Conservation (phyloP, 2,329 filamentous ascomycete species). For the Aspergillus candidus region DNA sequence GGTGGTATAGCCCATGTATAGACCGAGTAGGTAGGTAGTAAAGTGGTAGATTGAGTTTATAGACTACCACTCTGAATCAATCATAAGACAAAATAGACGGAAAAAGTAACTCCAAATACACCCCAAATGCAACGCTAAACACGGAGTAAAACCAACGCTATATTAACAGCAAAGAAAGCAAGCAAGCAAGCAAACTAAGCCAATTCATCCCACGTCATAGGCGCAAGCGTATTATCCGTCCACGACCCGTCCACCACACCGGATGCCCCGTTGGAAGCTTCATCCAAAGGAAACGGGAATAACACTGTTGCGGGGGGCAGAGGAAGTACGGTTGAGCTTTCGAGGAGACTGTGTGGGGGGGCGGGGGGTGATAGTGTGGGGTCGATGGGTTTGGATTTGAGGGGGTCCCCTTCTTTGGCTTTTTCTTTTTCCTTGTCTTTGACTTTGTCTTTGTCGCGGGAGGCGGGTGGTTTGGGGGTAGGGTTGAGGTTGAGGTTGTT, state of each 20-base stretch:
- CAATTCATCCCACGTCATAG: conserved; percentile 38
- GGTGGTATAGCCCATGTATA: too few species aligned
- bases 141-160: too few species aligned
- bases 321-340: conserved; percentile 15
- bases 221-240: conserved; percentile 36
- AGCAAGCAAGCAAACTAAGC: conserved; percentile 5
- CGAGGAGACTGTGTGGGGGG: conserved; percentile 25
- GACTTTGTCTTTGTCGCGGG: too few species aligned
- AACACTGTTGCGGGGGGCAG: conserved; percentile 4
- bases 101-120: too few species aligned
- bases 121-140: too few species aligned
- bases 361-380: conserved; percentile 26
- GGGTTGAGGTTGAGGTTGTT: too few species aligned
- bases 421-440: background rate
- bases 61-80: too few species aligned
- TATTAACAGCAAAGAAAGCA: too few species aligned
- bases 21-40: too few species aligned
- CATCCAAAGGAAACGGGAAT: conserved; percentile 31
- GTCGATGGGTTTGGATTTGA: conserved; percentile 22
- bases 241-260: conserved; percentile 21
- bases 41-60: too few species aligned
- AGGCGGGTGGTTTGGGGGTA: too few species aligned
- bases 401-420: conserved; percentile 3
- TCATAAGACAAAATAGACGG: too few species aligned
- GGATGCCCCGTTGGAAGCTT: conserved; percentile 17